These are phyloP conservation scores for Leccinum rimulosum DNA, from an alignment of 768 basidiomycete species.

Conservation along the genomic window DNA sequence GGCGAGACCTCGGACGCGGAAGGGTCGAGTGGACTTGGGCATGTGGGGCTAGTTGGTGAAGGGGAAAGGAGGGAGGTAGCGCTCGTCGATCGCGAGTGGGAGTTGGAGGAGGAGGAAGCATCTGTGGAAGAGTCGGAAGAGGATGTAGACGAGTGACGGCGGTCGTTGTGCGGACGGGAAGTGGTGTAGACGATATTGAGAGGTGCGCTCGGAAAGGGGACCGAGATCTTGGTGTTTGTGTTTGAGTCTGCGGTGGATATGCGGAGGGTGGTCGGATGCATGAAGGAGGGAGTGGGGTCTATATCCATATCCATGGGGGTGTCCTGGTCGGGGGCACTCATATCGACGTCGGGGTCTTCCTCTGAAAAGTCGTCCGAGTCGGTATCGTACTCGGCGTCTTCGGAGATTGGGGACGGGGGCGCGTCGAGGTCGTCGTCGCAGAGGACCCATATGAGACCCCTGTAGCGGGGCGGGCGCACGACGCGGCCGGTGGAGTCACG, in stretches of 20 bases:
- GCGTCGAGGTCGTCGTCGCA: constrained; percentile 63
- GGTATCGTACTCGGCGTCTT: constrained; percentile 31
- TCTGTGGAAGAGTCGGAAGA: constrained; percentile 25
- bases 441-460: constrained; percentile 84
- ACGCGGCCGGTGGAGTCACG: constrained; percentile 26
- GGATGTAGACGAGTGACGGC: constrained; percentile 31
- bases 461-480: constrained; percentile 43
- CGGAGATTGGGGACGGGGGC: constrained; percentile 14
- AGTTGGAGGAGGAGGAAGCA: constrained; percentile 22
- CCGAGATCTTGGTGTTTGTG: constrained; percentile 8
- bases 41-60: constrained; percentile 21
- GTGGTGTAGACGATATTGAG: constrained; percentile 12
- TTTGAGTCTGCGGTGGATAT: constrained; percentile 23
- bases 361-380: constrained; percentile 31
- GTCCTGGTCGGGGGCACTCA: constrained; percentile 31
- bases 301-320: constrained; percentile 30
- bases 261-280: constrained; percentile 40
- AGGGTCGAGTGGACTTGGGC: constrained; percentile 2
- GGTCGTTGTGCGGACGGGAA: constrained; percentile 20
- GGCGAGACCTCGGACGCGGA: constrained; percentile 3
- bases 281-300: constrained; percentile 29
- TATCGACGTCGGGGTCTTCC: constrained; percentile 26
- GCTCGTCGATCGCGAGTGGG: constrained; percentile 21
- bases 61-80: constrained; percentile 32
- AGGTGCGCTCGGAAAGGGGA: constrained; percentile 13